These are phyloP conservation scores for Lentinula boryana DNA, from an alignment of 768 basidiomycete genomes.

Conservation along the genomic window DNA sequence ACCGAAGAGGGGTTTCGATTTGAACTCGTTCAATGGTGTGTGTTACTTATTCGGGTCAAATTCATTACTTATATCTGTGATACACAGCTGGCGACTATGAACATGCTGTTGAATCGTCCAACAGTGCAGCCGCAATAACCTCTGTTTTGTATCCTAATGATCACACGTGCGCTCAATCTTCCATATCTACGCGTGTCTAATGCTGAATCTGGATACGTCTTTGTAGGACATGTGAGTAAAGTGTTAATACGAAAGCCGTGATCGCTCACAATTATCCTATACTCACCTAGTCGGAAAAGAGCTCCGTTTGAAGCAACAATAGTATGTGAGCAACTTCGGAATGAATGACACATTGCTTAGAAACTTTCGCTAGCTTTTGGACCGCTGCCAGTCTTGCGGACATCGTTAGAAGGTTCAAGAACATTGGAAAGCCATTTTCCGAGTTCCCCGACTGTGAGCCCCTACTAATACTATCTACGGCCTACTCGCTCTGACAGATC, in stretches of 20 bases:
- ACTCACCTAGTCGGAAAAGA: constrained; percentile 67
- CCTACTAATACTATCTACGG: neutral
- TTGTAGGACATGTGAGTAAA: constrained; percentile 36
- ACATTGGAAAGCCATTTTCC: constrained; percentile 71
- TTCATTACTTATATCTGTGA: neutral
- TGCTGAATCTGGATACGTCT: neutral
- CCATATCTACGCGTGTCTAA: neutral
- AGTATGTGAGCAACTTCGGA: constrained; percentile 30
- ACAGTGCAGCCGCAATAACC: constrained; percentile 90
- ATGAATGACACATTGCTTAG: neutral
- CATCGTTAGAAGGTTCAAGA: constrained; percentile 90
- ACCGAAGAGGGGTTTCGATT: constrained; percentile 86
- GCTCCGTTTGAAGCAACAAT: constrained; percentile 91
- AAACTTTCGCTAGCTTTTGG: constrained; percentile 54
- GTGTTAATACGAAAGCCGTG: neutral
- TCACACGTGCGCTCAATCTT: constrained; percentile 47
- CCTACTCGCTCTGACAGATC: neutral
- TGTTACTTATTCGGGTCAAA: neutral
- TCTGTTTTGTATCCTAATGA: constrained; percentile 96
- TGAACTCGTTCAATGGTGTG: constrained; percentile 90
- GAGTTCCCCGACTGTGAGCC: constrained; percentile 78
- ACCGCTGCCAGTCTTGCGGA: constrained; percentile 84
- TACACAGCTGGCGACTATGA: constrained; percentile 85
- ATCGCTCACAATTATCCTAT: neutral
- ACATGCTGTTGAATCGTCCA: constrained; percentile 79